These are phyloP conservation scores for Wickerhamiella pararugosa DNA, from an alignment of 1,139 yeast species.

Conservation along the genomic window DNA sequence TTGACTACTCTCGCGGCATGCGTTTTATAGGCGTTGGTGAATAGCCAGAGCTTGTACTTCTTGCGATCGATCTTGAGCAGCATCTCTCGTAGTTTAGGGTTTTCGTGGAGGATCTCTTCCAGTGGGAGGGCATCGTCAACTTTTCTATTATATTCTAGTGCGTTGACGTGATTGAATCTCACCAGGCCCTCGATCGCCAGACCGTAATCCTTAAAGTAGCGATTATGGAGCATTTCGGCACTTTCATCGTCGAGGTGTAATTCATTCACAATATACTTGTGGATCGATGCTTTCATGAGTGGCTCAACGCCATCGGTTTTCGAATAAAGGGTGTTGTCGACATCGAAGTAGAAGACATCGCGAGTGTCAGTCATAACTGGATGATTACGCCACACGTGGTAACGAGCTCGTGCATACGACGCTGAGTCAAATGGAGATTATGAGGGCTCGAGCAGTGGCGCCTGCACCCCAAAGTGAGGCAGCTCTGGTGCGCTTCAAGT, in stretches of 20 bases:
- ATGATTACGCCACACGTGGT: no score
- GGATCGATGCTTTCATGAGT: conserved; percentile 76
- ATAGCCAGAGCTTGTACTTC: conserved; percentile 58
- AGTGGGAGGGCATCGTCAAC: conserved; percentile 90
- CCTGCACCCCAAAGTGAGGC: no score
- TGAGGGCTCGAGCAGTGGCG: no score
- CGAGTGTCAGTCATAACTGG: no score
- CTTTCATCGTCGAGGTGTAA: conserved; percentile 52
- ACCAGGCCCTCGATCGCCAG: conserved; percentile 87
- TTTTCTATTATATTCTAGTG: conserved; percentile 68
- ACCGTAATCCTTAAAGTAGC: conserved; percentile 77
- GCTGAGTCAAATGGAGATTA: no score
- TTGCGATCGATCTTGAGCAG: conserved; percentile 25
- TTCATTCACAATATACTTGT: conserved; percentile 55
- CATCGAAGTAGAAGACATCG: conserved; percentile 67
- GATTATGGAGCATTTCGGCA: conserved; percentile 57
- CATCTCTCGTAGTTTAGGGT: conserved; percentile 24
- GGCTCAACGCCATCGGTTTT: conserved; percentile 66
- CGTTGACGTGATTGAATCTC: conserved; percentile 67
- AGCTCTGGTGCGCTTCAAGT: no score
- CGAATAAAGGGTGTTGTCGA: conserved; percentile 66
- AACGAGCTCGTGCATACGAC: no score
- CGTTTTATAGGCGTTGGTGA: conserved; percentile 85
- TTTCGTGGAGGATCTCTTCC: conserved; percentile 53
- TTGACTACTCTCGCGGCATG: conserved; percentile 66